phyloP scores from a whole-genome alignment of 2,329 filamentous ascomycete species.

The Pseudophaeomoniella oleicola region DNA sequence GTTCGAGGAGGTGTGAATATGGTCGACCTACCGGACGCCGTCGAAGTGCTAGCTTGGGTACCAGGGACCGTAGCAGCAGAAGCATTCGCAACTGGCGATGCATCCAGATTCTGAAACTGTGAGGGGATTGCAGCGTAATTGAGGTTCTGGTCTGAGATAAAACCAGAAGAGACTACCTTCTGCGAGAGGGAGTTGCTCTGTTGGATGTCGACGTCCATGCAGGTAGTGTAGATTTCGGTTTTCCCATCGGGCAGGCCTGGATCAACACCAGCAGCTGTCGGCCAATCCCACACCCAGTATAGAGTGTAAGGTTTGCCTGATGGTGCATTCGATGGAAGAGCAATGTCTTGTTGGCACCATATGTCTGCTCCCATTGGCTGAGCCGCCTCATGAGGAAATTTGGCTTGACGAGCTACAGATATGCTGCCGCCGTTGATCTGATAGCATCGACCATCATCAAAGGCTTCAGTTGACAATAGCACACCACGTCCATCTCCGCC shows the following conservation, averaged over 20 bases:
- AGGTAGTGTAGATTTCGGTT: constrained; percentile 32
- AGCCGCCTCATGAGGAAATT: constrained; percentile 38
- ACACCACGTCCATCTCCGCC: constrained; percentile 67
- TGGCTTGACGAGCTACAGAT: constrained; percentile 41
- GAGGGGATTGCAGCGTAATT: background rate
- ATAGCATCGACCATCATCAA: constrained; percentile 83
- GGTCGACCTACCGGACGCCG: too few species aligned
- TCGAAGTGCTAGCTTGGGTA: too few species aligned
- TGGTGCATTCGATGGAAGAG: constrained; percentile 53
- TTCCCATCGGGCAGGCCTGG: constrained; percentile 25
- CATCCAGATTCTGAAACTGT: background rate
- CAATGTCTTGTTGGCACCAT: constrained; percentile 69
- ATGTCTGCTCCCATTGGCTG: constrained; percentile 43
- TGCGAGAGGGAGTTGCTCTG: background rate
- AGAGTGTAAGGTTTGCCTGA: constrained; percentile 57
- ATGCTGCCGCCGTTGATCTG: constrained; percentile 53
- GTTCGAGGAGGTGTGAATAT: too few species aligned
- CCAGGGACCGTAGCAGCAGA: too few species aligned
- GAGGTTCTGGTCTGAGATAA: background rate
- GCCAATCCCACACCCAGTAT: constrained; percentile 98
- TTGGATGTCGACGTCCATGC: constrained; percentile 31
- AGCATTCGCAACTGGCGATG: background rate
- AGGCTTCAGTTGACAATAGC: constrained; percentile 65
- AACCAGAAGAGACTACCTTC: background rate
- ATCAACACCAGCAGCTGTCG: constrained; percentile 32